These are phyloP conservation scores for Moricandia moricandioides DNA, from an alignment of 345 rosid genomes.

Conservation along the genomic window DNA sequence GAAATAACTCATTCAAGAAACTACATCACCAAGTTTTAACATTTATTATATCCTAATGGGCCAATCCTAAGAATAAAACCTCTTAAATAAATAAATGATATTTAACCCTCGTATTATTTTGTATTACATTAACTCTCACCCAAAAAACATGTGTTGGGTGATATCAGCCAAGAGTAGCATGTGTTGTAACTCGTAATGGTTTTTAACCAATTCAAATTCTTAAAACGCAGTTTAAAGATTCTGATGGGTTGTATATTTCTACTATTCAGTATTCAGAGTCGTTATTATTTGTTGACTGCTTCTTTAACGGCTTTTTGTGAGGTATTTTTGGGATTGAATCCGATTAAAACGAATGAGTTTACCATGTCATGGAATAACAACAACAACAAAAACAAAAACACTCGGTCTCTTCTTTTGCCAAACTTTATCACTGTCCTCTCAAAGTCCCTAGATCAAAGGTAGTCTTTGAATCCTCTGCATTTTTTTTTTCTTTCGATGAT, in stretches of 20 bases:
- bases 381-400: too few species aligned
- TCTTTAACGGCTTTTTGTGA: background rate
- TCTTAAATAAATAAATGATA: too few species aligned
- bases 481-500: too few species aligned
- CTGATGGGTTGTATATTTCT: background rate
- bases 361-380: background rate
- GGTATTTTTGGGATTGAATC: background rate
- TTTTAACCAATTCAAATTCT: slow-evolving; percentile 15
- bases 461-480: too few species aligned
- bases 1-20: too few species aligned
- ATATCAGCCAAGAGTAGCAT: slow-evolving; percentile 52
- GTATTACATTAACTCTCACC: too few species aligned
- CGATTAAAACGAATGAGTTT: background rate
- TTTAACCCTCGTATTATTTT: too few species aligned
- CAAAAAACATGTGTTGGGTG: too few species aligned
- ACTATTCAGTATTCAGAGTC: background rate
- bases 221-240: background rate
- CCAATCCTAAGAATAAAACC: too few species aligned
- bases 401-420: background rate
- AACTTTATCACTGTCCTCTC: background rate
- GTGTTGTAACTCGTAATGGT: slow-evolving; percentile 54
- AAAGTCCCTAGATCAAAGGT: too few species aligned
- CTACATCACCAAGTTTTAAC: too few species aligned
- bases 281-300: slow-evolving; percentile 11
- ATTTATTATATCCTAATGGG: too few species aligned